Evolutionary conservation across 2,329 filamentous ascomycete species (phyloP), one percentile per base, ranked within the genome.

Genomic region (Ophiobolus disseminans): DNA sequence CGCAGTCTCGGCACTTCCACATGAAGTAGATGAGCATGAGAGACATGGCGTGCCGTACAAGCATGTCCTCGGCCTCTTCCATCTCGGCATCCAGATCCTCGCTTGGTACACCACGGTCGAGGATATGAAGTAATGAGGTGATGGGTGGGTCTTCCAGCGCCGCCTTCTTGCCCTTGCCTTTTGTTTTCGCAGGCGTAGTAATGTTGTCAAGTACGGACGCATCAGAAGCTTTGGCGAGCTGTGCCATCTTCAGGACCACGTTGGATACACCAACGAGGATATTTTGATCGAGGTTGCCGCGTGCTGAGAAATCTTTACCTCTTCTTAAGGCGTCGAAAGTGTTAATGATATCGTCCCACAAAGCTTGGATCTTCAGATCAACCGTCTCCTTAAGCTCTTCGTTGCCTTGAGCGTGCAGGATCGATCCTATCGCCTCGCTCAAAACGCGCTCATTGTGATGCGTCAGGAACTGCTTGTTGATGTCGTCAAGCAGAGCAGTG

Each of bases 401-500:
- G 53, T 91, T 93, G 52, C 86, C 87, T 57, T 90, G 87, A 7
- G 93, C 91, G 68, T 95, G 91, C 23, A 96, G 76, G 28, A 99
- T 83, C 4, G 92, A 90, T 17, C 86, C 82, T 21, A 89, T 88
- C 11, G 91, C 93, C 72, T 97, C 92, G 9, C 86, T 85, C 36
- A 99, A 80, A 14, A 97, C 92, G 45, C 84, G 84, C 62, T 90
- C 88, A 64, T 96, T 90, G 34, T 90, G 89, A 67, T 99, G 94
- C n/a, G 91, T 86, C 62, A 89, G 86, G 75, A 99, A 97, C 63
- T 99, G 94, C 48, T 90, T 91, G 71, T 90, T 91, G 61, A 97
- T 91, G 64, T 97, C 92, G 60, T 96, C 91, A 1, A 99, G 79
- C 22, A 97, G 77, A 17, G 87, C 85, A 5, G 87, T 84, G 66